Evolutionary conservation across 2,329 filamentous ascomycete genomes (phyloP), one percentile per base, ranked within the genome.

Genomic region (Cladosporium sp.): DNA sequence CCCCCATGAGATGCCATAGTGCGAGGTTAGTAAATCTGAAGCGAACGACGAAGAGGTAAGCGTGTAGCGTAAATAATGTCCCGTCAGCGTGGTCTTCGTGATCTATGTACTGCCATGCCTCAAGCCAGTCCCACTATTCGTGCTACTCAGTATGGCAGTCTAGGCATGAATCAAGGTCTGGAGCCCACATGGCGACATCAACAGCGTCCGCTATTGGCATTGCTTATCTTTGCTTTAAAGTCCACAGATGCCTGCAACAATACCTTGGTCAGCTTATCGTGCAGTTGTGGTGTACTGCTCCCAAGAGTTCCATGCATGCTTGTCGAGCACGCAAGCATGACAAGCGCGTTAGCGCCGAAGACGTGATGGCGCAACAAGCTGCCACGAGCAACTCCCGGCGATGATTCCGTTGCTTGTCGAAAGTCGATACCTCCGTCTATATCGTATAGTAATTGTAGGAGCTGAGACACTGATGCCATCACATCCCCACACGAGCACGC

Each of bases 261-360:
- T 13, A 0, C 13, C 39, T 21, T 46, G n/a, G 2, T 5, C 39
- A 13, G 39, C 39, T 21, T 46, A 46, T 21, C 39, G 3, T 21
- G 39, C 39, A 21, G 7, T 46, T 21, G 8, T 46, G 10, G 8
- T 5, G 39, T 2, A 13, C 10, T 46, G 39, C 39, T 5, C n/a
- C 7, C 39, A 1, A 46, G n/a, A 13, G 39, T 8, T 13, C 5
- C 7, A 21, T 46, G 39, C 39, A 46, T 46, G 39, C 39, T 21
- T 46, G 39, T 46, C 7, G 39, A 46, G 39, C 39, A 46, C 39
- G 39, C 39, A 46, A 46, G 39, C 39, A 46, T 46, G 39, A 46
- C 39, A 46, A 46, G 39, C 39, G 39, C n/a, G 39, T 46, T 46
- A 46, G 39, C 39, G 39, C 10, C n/a, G n/a, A 46, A 46, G 39